Percentiles rank a stretch among this genome's conserved stretches.
Evolutionary conservation across 768 basidiomycete species (phyloP).

Genomic region (Lactifluus rugatus): DNA sequence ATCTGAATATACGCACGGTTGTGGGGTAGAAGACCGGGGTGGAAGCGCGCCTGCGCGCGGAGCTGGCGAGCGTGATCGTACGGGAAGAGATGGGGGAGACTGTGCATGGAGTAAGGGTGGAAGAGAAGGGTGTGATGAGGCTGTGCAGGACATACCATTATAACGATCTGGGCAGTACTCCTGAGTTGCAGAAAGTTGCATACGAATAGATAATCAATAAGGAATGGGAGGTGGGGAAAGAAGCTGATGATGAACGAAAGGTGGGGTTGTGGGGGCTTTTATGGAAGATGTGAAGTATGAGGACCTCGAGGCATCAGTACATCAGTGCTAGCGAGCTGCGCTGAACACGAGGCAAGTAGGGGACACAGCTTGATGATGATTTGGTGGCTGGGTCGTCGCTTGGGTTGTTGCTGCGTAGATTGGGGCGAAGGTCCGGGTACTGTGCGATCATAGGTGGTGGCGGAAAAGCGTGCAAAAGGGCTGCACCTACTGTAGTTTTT

Average conservation of each 20-base stretch:
- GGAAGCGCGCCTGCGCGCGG: not conserved
- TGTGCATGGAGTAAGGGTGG: not conserved
- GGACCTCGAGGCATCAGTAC: not conserved
- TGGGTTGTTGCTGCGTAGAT: not conserved
- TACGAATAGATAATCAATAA: conserved; percentile 7
- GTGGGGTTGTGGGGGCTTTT: conserved; percentile 3
- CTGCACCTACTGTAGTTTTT: not conserved
- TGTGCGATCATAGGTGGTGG: not conserved
- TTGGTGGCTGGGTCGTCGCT: not conserved
- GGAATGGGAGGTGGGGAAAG: not conserved
- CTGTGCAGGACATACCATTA: conserved; percentile 4
- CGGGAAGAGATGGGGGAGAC: conserved; percentile 7
- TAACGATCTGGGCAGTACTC: not conserved
- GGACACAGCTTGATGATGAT: not conserved
- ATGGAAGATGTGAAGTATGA: not conserved
- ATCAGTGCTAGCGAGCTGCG: not conserved
- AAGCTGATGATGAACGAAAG: not conserved
- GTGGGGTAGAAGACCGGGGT: conserved; percentile 1
- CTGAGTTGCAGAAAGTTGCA: not conserved
- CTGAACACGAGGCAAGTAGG: not conserved
- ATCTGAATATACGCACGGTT: not conserved
- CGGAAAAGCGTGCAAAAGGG: not conserved
- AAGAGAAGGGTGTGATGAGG: not conserved
- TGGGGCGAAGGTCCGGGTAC: not conserved
- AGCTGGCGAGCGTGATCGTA: conserved; percentile 6